A percentile compares a stretch with the other conserved stretches of the same genome.
These are phyloP conservation scores for Patellaria atrata DNA, from an alignment of 495 filamentous ascomycete genomes.

Conservation along the genomic window DNA sequence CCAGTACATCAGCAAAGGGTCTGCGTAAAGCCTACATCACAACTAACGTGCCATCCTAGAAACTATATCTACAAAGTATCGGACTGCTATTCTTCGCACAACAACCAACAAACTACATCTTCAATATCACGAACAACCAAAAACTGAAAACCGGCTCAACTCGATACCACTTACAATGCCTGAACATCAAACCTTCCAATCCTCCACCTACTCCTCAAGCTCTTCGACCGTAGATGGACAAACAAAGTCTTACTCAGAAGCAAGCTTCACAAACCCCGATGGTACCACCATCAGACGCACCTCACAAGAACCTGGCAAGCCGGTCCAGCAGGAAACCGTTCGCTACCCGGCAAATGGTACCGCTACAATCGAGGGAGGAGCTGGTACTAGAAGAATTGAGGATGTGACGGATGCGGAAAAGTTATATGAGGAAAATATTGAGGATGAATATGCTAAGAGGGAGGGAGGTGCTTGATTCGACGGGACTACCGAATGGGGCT, in stretches of 20 bases:
- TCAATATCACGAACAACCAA: too few relatives aligned
- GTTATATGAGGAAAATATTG: slow-evolving; percentile 11
- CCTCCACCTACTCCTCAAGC: slow-evolving; percentile 3
- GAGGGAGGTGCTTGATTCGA: slow-evolving; percentile 17
- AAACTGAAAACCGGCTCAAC: too few relatives aligned
- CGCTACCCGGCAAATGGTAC: slow-evolving; percentile 9
- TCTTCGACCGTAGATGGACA: slow-evolving; percentile 2
- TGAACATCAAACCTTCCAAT: slow-evolving; percentile 6
- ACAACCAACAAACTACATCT: too few relatives aligned
- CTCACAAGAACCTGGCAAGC: slow-evolving; percentile 8
- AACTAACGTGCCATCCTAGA: too few relatives aligned
- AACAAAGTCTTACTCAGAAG: slow-evolving; percentile 3
- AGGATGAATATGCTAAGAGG: slow-evolving; percentile 17
- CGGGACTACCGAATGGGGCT: too few relatives aligned
- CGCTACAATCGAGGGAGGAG: background rate
- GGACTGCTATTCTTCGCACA: too few relatives aligned
- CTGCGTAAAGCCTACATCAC: too few relatives aligned
- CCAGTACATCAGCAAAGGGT: too few relatives aligned
- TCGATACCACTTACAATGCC: too few relatives aligned
- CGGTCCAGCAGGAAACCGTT: slow-evolving; percentile 5
- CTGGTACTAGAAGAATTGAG: slow-evolving; percentile 7
- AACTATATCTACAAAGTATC: too few relatives aligned
- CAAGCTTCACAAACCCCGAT: slow-evolving; percentile 3
- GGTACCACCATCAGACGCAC: slow-evolving; percentile 9
- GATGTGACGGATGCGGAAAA: slow-evolving; percentile 15